Conservation (phyloP, 2,329 filamentous ascomycete species). For the Xylariaceae sp. region DNA sequence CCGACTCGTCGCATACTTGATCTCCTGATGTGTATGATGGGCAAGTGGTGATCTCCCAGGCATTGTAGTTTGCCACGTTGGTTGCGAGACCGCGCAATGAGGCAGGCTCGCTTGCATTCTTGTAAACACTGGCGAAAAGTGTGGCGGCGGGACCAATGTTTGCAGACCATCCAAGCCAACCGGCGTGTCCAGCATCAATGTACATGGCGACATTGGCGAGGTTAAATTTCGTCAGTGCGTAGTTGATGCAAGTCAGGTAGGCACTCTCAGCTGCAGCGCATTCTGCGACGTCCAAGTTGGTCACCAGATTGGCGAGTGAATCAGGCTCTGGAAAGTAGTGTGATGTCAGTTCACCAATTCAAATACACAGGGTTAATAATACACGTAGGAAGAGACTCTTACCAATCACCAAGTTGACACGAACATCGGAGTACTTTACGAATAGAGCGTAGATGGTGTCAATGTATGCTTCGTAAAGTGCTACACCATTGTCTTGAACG, state of each 20-base stretch:
- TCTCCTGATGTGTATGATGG: constrained; percentile 42
- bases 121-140: constrained; percentile 46
- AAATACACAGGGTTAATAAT: background rate
- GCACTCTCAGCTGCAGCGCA: constrained; percentile 45
- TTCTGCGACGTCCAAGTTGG: constrained; percentile 49
- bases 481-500: constrained; percentile 46
- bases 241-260: constrained; percentile 48
- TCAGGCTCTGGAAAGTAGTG: constrained; percentile 50
- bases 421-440: constrained; percentile 41
- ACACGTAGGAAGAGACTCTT: constrained; percentile 21
- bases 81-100: constrained; percentile 52
- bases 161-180: constrained; percentile 56
- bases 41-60: constrained; percentile 38
- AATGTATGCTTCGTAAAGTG: constrained; percentile 55
- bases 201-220: constrained; percentile 56
- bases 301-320: constrained; percentile 56
- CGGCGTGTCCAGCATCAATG: constrained; percentile 54
- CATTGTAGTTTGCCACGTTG: constrained; percentile 59
- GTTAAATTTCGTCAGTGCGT: constrained; percentile 49
- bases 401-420: constrained; percentile 43
- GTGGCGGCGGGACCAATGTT: constrained; percentile 48
- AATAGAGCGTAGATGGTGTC: constrained; percentile 42
- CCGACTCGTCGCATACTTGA: constrained; percentile 48
- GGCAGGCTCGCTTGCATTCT: constrained; percentile 45
- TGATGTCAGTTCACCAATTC: constrained; percentile 23